These are phyloP conservation scores for Heliosperma pusillum DNA, from an alignment of 148 eudicot species.

Conservation along the genomic window DNA sequence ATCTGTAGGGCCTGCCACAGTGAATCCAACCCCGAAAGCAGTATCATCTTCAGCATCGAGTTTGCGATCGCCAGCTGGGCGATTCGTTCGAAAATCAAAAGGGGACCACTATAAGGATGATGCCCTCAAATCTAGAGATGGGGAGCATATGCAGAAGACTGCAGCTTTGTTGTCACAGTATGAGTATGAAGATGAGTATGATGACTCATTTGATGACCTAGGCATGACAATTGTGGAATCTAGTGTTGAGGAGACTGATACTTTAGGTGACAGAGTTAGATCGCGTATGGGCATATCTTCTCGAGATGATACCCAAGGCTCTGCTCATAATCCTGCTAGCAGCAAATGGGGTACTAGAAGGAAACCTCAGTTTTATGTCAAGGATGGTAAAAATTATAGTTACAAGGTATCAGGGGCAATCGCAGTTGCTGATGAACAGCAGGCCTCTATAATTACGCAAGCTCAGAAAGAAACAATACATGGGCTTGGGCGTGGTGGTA, in stretches of 20 bases:
- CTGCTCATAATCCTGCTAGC: slow-evolving; percentile 32
- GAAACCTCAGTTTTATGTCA: slow-evolving; percentile 82
- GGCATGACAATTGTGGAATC: slow-evolving; percentile 78
- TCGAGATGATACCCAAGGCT: slow-evolving; percentile 32
- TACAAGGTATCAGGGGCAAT: slow-evolving; percentile 90
- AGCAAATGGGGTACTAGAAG: slow-evolving; percentile 62
- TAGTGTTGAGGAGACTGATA: slow-evolving; percentile 60
- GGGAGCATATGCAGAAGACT: slow-evolving; percentile 52
- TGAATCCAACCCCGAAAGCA: slow-evolving; percentile 25
- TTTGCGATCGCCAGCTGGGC: slow-evolving; percentile 49
- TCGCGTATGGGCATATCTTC: slow-evolving; percentile 29
- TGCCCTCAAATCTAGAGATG: slow-evolving; percentile 48
- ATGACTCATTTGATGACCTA: slow-evolving; percentile 93
- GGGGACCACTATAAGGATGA: slow-evolving; percentile 32
- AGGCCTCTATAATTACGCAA: slow-evolving; percentile 60
- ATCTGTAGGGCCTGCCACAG: slow-evolving; percentile 24
- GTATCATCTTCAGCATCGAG: slow-evolving; percentile 39
- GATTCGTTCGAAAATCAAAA: slow-evolving; percentile 61
- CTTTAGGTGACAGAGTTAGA: slow-evolving; percentile 38
- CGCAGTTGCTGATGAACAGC: slow-evolving; percentile 65
- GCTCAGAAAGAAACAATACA: slow-evolving; percentile 67
- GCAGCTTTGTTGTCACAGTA: slow-evolving; percentile 61
- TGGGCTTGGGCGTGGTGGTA: slow-evolving; percentile 93
- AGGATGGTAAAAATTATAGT: slow-evolving; percentile 96
- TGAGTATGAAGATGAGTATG: slow-evolving; percentile 95